Base-by-base conservation (phyloP, 1,284 basidiomycete genomes). In the Ustilago shanxiensis region DNA sequence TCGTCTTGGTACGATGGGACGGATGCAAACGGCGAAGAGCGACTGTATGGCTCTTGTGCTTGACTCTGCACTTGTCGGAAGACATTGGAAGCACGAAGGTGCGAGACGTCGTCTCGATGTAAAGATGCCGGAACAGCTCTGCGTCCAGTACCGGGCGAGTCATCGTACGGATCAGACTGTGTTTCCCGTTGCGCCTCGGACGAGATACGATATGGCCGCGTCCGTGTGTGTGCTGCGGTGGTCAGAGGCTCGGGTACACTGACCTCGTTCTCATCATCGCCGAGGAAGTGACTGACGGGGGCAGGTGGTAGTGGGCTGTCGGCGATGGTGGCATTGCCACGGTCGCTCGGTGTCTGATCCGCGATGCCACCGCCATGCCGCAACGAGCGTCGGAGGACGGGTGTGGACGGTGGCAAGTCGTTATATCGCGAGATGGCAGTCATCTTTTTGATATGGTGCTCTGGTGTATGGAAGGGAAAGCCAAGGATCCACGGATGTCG, bases 221-320 rank as follows among this genome's bases (percentile, higher is more conserved):
- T 26, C 6, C 69, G 50, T 3, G 59, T 20, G 29, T 44, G 61
- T 24, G 26, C 39, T 44, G 41, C 29, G 18, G 35, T 62, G 22
- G 20, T 39, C 3, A 57, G 9, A 5, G 59, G 52, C 28, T 52
- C 50, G 2, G 62, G 56, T 20, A 31, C 62, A 29, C 63, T 61
- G 16, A 47, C 35, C 29, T 77, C 61, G n/a, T 52, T 49, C n/a
- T 73, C 75, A 9, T 61, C 64, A 11, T 77, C 75, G 53, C 66
- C 59, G n/a, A 77, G 58, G 20, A 77, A 77, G 51, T 73, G 71
- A 55, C 75, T 77, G 65, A 77, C 75, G 18, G 75, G 75, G 14
- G 75, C 71, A 1, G 75, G 71, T 44, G 75, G 75, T 0, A 77
- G 56, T 14, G 75, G 75, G 33, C 71, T 73, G 59, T 77, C 75